Evolutionary conservation across 371 early-diverging fungal species (phyloP).

Genomic region (Syncephalastrum monosporum): DNA sequence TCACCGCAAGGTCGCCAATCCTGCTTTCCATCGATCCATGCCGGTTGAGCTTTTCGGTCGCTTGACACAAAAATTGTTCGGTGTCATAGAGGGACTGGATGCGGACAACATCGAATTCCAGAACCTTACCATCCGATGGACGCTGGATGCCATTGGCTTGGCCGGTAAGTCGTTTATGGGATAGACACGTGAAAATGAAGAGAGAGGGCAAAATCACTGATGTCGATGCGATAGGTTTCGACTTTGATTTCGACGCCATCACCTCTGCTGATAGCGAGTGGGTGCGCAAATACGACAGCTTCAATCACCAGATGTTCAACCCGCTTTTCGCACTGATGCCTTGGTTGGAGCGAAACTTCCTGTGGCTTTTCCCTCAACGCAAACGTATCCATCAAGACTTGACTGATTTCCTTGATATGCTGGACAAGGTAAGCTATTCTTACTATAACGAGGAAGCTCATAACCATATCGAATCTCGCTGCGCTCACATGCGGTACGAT

Average conservation of each 20-base stretch:
- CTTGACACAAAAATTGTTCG: slow-evolving; percentile 19
- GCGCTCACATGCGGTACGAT: not conserved
- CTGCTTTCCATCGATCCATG: slow-evolving; percentile 42
- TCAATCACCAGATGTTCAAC: slow-evolving; percentile 9
- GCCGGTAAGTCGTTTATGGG: slow-evolving; percentile 30
- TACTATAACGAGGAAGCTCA: too few species aligned
- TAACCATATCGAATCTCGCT: too few species aligned
- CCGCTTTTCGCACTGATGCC: slow-evolving; percentile 22
- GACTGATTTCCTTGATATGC: slow-evolving; percentile 5
- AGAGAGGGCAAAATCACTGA: not conserved
- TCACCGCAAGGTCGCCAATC: slow-evolving; percentile 36
- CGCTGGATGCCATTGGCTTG: slow-evolving; percentile 37
- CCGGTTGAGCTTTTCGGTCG: slow-evolving; percentile 33
- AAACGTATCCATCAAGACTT: slow-evolving; percentile 8
- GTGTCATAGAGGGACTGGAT: slow-evolving; percentile 14
- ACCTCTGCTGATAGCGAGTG: slow-evolving; percentile 11
- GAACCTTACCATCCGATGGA: slow-evolving; percentile 13
- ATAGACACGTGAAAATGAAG: too few species aligned
- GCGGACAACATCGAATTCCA: not conserved
- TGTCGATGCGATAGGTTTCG: slow-evolving; percentile 17
- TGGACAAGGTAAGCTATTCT: not conserved
- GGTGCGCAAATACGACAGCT: slow-evolving; percentile 13
- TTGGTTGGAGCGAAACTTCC: slow-evolving; percentile 14
- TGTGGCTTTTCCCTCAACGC: slow-evolving; percentile 25
- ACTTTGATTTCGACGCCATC: slow-evolving; percentile 23